These are phyloP conservation scores for Saccharomyces hybrid DNA, from an alignment of 1,139 yeast species.

Conservation along the genomic window DNA sequence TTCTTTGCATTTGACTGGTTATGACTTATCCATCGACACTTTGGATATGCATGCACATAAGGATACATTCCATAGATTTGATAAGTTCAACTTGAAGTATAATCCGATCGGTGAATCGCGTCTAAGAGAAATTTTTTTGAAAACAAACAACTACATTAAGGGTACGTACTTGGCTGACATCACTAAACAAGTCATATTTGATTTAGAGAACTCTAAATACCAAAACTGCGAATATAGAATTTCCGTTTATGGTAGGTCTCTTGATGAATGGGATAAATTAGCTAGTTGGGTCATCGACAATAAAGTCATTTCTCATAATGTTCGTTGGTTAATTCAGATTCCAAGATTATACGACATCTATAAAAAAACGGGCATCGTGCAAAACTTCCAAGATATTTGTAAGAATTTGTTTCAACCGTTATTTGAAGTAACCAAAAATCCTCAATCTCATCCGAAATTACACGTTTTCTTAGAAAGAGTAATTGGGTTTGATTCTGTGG, in stretches of 20 bases:
- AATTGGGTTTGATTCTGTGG: conserved; percentile 96
- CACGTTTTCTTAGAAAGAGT: conserved; percentile 86
- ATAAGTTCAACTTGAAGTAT: conserved; percentile 93
- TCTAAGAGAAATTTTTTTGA: conserved; percentile 87
- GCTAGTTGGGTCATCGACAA: conserved; percentile 95
- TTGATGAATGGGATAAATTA: conserved; percentile 90
- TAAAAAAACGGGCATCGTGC: conserved; percentile 65
- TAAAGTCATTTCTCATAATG: conserved; percentile 85
- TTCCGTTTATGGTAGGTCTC: conserved; percentile 83
- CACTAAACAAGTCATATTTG: conserved; percentile 87
- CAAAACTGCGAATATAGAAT: conserved; percentile 97
- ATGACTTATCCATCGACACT: conserved; percentile 92
- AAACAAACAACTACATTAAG: conserved; percentile 85
- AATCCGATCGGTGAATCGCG: conserved; percentile 98
- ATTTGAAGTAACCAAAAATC: conserved; percentile 82
- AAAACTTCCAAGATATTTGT: conserved; percentile 67
- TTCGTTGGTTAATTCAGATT: conserved; percentile 92
- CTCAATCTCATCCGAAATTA: conserved; percentile 79
- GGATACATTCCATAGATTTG: conserved; percentile 95
- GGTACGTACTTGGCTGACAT: conserved; percentile 90
- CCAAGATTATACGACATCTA: conserved; percentile 91
- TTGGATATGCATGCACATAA: conserved; percentile 99
- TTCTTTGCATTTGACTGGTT: conserved; percentile 84
- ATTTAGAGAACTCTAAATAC: conserved; percentile 88
- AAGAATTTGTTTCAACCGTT: conserved; percentile 81